These are phyloP conservation scores for Suillus spraguei DNA, from an alignment of 768 basidiomycete species.

Conservation along the genomic window DNA sequence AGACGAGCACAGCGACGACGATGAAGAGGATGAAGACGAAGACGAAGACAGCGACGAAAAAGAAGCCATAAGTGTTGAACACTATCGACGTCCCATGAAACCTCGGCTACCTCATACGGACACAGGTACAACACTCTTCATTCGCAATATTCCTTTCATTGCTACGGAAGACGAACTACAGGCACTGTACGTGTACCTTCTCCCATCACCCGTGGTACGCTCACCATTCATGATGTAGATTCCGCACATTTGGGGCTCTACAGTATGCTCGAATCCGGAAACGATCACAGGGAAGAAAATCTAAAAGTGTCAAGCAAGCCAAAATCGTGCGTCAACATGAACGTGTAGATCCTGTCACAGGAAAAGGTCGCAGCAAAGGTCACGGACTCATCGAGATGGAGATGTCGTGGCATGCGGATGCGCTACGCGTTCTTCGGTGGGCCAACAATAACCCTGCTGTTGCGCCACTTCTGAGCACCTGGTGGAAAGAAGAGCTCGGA, in stretches of 20 bases:
- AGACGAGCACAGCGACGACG: conserved; percentile 39
- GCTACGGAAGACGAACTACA: conserved; percentile 95
- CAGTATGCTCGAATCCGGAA: conserved; percentile 81
- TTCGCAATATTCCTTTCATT: conserved; percentile 91
- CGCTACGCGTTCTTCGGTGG: conserved; percentile 89
- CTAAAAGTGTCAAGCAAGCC: conserved; percentile 72
- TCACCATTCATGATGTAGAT: conserved; percentile 48
- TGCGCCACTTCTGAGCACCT: conserved; percentile 63
- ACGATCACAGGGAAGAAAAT: conserved; percentile 28
- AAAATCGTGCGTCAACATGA: conserved; percentile 92
- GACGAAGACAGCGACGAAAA: conserved; percentile 30
- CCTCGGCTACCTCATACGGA: conserved; percentile 82
- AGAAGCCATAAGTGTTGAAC: conserved; percentile 28
- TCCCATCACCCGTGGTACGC: background rate
- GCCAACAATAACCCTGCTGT: conserved; percentile 86
- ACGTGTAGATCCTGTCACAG: conserved; percentile 85
- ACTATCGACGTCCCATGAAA: conserved; percentile 49
- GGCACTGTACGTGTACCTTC: conserved; percentile 58
- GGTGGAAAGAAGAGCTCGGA: conserved; percentile 84
- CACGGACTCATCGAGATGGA: conserved; percentile 98
- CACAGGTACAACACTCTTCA: conserved; percentile 88
- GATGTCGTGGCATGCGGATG: conserved; percentile 85
- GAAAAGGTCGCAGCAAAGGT: conserved; percentile 86
- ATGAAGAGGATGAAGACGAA: conserved; percentile 39
- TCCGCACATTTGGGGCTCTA: conserved; percentile 89